Conservation (phyloP, 23 red algal species). For the Cyanidium caldarium region DNA sequence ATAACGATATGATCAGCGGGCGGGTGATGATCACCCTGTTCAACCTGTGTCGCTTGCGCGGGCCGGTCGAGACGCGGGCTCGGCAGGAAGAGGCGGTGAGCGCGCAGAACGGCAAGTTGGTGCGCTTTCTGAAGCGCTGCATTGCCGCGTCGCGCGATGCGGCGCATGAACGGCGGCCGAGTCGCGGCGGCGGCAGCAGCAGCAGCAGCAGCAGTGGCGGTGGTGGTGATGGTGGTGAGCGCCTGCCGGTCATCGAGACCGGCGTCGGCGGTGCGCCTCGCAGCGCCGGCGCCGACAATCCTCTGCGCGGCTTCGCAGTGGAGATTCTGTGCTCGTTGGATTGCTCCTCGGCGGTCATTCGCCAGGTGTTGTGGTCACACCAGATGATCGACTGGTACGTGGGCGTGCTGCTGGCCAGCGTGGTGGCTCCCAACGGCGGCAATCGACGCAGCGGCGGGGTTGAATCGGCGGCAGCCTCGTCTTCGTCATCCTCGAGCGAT, state of each 20-base stretch:
- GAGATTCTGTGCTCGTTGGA: background rate
- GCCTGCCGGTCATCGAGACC: too few species aligned
- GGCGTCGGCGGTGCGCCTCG: too few species aligned
- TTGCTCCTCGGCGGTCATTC: background rate
- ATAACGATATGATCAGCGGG: conserved; percentile 19
- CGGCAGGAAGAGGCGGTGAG: conserved; percentile 52
- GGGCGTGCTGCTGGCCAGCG: background rate
- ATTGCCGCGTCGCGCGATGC: too few species aligned
- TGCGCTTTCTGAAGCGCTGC: conserved; percentile 49
- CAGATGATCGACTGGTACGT: background rate
- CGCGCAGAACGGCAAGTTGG: conserved; percentile 27
- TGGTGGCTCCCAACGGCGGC: background rate
- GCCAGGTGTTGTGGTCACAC: background rate
- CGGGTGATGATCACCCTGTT: conserved; percentile 59
- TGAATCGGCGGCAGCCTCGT: background rate
- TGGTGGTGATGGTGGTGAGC: background rate
- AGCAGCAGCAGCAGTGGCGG: background rate
- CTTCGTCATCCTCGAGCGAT: too few species aligned
- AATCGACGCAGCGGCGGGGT: background rate
- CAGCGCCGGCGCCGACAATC: background rate
- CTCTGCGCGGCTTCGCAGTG: background rate
- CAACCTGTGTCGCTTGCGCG: conserved; percentile 33
- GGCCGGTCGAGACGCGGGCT: conserved; percentile 28
- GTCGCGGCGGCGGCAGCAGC: background rate
- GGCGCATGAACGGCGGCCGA: too few species aligned